A percentile compares a stretch with the other conserved stretches of the same genome.
Evolutionary conservation across 306 rosid species (phyloP).

Genomic region (Alnus glutinosa): DNA sequence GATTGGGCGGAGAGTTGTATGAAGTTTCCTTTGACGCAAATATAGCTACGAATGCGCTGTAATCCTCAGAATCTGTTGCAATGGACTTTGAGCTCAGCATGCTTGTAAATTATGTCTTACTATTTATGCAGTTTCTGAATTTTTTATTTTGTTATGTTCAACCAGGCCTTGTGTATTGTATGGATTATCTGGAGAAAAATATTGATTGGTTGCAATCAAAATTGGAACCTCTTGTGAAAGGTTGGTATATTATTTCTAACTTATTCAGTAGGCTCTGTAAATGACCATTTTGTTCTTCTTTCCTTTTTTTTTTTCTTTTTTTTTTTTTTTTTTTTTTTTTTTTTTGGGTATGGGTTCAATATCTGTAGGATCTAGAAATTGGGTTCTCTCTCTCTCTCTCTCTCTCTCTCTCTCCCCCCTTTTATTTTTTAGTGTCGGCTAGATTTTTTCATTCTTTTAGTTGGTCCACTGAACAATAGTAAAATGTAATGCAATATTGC

Average conservation of each 20-base stretch:
- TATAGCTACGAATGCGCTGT: too few species aligned
- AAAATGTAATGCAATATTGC: constrained; percentile 10
- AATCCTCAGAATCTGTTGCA: not conserved
- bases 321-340: not conserved
- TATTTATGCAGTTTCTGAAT: constrained; percentile 24
- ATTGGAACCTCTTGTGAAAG: constrained; percentile 83
- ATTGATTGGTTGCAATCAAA: constrained; percentile 85
- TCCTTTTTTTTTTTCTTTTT: not conserved
- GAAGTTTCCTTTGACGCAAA: too few species aligned
- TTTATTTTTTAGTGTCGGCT: not conserved
- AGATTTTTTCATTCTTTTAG: not conserved
- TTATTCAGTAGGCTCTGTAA: not conserved
- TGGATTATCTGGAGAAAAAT: constrained; percentile 94
- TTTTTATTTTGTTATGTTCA: constrained; percentile 25
- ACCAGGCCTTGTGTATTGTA: constrained; percentile 87
- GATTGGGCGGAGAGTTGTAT: not conserved
- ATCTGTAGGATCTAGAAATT: not conserved
- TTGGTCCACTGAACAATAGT: not conserved
- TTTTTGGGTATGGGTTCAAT: not conserved
- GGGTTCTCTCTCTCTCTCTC: not conserved
- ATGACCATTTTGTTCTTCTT: not conserved
- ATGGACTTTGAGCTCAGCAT: constrained; percentile 5
- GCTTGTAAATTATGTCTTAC: constrained; percentile 1
- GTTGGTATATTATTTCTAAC: constrained; percentile 44
- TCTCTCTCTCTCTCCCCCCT: not conserved